phyloP scores from a whole-genome alignment of 163 green algal species.

The Chlamydomonas reinhardtii region DNA sequence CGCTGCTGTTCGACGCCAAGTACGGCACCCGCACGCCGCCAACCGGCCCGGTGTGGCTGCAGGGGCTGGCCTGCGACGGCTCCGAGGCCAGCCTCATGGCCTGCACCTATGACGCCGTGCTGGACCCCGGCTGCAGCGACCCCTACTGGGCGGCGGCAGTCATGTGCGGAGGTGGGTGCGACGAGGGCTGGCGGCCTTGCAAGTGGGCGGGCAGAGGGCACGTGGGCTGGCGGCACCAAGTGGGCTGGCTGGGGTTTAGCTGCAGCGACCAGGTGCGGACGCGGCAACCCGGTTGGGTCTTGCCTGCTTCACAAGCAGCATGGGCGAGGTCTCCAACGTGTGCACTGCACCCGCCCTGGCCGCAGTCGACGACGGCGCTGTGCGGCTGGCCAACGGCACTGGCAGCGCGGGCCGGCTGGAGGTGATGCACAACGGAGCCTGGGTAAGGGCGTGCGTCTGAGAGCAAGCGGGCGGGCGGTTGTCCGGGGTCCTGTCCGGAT shows the following conservation, averaged over 20 bases:
- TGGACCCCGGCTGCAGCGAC: conserved; percentile 1
- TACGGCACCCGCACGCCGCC: background rate
- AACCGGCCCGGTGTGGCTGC: background rate
- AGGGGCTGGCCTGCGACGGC: background rate
- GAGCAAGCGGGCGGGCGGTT: background rate
- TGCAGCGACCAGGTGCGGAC: too few species aligned
- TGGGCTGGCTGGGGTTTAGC: too few species aligned
- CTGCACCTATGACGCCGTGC: conserved; percentile 3
- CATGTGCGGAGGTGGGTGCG: conserved; percentile 21
- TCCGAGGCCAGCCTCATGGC: background rate
- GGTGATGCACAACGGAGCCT: conserved; percentile 30
- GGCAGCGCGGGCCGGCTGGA: conserved; percentile 4
- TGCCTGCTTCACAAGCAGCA: too few species aligned
- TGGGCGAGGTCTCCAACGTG: too few species aligned
- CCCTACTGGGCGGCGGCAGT: conserved; percentile 11
- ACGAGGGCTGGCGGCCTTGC: background rate
- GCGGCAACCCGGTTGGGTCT: too few species aligned
- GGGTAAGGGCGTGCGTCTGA: conserved; percentile 1
- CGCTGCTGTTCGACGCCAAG: background rate
- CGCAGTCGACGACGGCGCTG: conserved; percentile 12
- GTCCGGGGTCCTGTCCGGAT: too few species aligned
- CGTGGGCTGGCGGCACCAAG: too few species aligned
- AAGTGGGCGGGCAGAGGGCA: too few species aligned
- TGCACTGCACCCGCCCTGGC: too few species aligned
- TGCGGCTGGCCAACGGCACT: conserved; percentile 32